Base-by-base conservation (phyloP, 2,329 filamentous ascomycete genomes). In the Pestalotiopsis sp. region DNA sequence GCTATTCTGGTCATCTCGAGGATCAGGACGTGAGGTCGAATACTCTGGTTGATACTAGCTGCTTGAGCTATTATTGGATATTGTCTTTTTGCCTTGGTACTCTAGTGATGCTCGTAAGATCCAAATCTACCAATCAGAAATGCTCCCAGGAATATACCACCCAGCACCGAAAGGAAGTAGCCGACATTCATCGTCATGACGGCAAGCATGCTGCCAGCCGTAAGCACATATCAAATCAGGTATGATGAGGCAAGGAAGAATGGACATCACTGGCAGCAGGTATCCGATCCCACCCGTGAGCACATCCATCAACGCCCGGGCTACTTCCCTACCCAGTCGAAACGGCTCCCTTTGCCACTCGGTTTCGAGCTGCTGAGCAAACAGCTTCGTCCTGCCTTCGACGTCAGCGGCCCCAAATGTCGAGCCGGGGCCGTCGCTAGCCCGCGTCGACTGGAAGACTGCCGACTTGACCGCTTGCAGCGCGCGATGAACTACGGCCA, bases 131-230 rank as follows among this genome's bases (percentile, higher is more conserved):
- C 59, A 14, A 35, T 1, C 3, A 62, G 30, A 35, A 67, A 64
- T 11, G 60, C 57, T 14, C 67, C 67, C 1, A 68, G 57, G 71
- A 91, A 91, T 2, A 85, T 80, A 10, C 89, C 89, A 1, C 82
- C 86, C 9, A 92, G 81, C 9, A 91, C 83, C 0, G 88, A 90
- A 59, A 89, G 78, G 75, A 91, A 91, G 75, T 91, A 91, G 3
- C 89, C 89, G 30, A 91, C 84, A 70, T 92, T 91, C 76, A 89
- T 84, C 1, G 89, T 91, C 89, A 92, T 92, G 67, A 91, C 88
- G 22, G 88, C 89, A 77, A 92, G 79, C 89, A 92, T 92, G 62
- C 89, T 92, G 71, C n/a, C 17, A 9, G 20, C n/a, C n/a, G 56
- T 35, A 1, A 26, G 56, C 40, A 26, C n/a, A n/a, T 65, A 14